phyloP scores from a whole-genome alignment of 2,329 filamentous ascomycete species.

The Fusarium penzigii region DNA sequence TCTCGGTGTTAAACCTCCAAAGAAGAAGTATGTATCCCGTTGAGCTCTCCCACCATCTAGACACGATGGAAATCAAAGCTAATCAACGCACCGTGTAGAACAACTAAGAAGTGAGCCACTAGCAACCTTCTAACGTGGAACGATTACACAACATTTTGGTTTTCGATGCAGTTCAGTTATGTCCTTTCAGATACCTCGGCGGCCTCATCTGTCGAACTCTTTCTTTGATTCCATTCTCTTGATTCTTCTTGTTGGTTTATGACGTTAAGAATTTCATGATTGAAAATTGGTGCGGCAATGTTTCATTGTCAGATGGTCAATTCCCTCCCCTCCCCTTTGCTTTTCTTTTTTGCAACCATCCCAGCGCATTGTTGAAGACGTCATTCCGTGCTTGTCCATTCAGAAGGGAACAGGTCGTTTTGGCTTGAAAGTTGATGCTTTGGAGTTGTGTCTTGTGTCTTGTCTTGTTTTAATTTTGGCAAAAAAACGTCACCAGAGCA shows the following conservation, averaged over 20 bases:
- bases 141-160: constrained; percentile 22
- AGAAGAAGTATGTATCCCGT: constrained; percentile 35
- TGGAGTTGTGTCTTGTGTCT: no score
- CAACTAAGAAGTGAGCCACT: constrained; percentile 25
- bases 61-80: constrained; percentile 1
- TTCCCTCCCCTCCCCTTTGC: constrained; percentile 26
- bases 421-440: no score
- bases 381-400: constrained; percentile 30
- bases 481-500: no score
- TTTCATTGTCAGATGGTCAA: constrained; percentile 13
- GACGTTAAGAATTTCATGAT: neutral
- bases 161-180: constrained; percentile 17
- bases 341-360: constrained; percentile 24
- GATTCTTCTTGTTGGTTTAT: constrained; percentile 10
- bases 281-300: constrained; percentile 17
- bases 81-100: constrained; percentile 11
- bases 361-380: constrained; percentile 21
- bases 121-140: constrained; percentile 11
- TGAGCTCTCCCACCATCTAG: no score
- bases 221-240: constrained; percentile 17
- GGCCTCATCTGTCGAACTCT: constrained; percentile 19
- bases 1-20: constrained; percentile 31
- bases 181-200: constrained; percentile 30
- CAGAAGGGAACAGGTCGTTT: constrained; percentile 32
- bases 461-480: no score